Conservation (phyloP, 768 basidiomycete genomes). For the Pleurotus djamor region DNA sequence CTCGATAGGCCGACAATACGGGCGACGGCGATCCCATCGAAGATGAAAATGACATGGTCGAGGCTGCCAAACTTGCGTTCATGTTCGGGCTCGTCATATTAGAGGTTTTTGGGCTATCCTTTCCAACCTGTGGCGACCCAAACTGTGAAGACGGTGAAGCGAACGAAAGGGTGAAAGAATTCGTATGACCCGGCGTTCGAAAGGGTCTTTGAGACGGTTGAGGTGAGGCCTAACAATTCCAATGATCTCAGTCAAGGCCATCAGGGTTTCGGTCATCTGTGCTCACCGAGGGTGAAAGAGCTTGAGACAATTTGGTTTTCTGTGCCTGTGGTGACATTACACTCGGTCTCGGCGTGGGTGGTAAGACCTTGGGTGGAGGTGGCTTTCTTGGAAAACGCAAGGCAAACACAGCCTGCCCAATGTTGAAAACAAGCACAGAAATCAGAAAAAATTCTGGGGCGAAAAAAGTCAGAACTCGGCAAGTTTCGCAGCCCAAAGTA, state of each 20-base stretch:
- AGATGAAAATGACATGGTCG: neutral
- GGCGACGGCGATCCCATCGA: slow-evolving; percentile 19
- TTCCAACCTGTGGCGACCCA: neutral
- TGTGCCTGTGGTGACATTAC: neutral
- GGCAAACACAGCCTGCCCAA: neutral
- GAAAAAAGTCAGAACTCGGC: neutral
- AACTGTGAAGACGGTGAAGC: neutral
- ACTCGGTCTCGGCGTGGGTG: neutral
- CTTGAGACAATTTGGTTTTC: neutral
- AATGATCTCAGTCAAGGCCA: no score
- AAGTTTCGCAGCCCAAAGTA: no score
- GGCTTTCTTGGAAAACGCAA: slow-evolving; percentile 2
- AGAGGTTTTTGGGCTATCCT: neutral
- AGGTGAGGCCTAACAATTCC: slow-evolving; percentile 1
- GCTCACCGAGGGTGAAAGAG: slow-evolving; percentile 2
- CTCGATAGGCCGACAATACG: slow-evolving; percentile 9
- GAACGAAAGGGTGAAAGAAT: neutral
- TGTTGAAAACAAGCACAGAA: neutral
- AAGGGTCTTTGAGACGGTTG: slow-evolving; percentile 2
- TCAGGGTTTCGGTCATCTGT: no score
- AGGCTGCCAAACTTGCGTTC: neutral
- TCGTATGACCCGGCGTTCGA: neutral
- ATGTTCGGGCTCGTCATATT: neutral
- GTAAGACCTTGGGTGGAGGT: neutral
- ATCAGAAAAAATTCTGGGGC: neutral